Conservation (phyloP, 1,284 basidiomycete genomes). For the Rhodotorula sp. region DNA sequence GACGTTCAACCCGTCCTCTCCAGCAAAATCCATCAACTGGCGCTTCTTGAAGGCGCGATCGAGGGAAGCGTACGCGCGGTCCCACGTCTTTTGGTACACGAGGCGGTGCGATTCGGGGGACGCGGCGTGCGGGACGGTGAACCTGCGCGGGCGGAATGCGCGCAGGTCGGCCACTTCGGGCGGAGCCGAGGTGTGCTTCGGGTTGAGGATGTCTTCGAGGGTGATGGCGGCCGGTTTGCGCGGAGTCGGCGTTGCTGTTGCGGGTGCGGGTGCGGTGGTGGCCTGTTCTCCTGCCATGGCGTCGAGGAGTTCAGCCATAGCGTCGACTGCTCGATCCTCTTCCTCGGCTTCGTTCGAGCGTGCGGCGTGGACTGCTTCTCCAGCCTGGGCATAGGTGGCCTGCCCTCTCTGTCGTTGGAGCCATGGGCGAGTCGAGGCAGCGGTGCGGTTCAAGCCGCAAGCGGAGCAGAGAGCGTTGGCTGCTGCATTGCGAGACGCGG, state of each 20-base stretch:
- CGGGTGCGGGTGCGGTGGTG: not conserved
- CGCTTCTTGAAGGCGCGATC: slow-evolving; percentile 26
- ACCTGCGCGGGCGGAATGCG: slow-evolving; percentile 13
- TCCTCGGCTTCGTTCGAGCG: too few species aligned
- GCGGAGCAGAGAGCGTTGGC: not conserved
- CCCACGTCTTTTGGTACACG: slow-evolving; percentile 22
- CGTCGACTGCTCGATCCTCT: not conserved
- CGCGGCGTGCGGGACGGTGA: slow-evolving; percentile 17
- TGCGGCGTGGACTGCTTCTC: not conserved
- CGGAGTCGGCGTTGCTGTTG: not conserved
- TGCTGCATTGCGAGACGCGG: not conserved
- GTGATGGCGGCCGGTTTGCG: not conserved
- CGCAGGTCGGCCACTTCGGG: slow-evolving; percentile 20
- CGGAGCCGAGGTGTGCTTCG: slow-evolving; percentile 4
- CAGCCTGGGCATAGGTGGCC: not conserved
- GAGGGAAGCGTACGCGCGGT: not conserved
- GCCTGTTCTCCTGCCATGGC: slow-evolving; percentile 40
- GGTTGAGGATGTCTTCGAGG: slow-evolving; percentile 5
- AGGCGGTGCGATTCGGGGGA: slow-evolving; percentile 31
- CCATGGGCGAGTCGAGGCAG: not conserved
- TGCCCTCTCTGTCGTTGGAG: not conserved
- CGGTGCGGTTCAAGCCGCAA: not conserved
- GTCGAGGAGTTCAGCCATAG: slow-evolving; percentile 40
- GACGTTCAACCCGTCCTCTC: slow-evolving; percentile 11
- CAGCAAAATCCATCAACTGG: slow-evolving; percentile 13